phyloP scores from a whole-genome alignment of 768 basidiomycete genomes.

The Paxillus rubicundulus region DNA sequence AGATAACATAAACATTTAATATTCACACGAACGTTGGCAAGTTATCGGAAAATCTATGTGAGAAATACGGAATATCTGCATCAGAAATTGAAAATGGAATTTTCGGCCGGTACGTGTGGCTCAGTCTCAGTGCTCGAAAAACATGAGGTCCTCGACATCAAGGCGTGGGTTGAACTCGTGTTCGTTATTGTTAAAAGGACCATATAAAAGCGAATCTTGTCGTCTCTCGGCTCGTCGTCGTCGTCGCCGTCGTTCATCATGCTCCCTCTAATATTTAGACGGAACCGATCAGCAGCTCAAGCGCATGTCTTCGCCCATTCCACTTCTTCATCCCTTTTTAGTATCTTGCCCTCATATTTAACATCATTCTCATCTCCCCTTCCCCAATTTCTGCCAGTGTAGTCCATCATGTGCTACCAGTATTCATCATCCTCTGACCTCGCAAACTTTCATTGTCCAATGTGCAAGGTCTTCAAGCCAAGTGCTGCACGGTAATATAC shows the following conservation, averaged over 20 bases:
- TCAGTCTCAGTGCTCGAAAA: background rate
- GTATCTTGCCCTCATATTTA: constrained; percentile 22
- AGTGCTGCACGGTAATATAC: constrained; percentile 49
- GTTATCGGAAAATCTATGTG: constrained; percentile 3
- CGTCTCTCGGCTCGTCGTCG: background rate
- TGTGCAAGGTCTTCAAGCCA: constrained; percentile 81
- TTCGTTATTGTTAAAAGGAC: constrained; percentile 6
- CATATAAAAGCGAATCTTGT: constrained; percentile 5
- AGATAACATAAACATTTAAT: background rate
- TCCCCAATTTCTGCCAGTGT: constrained; percentile 14
- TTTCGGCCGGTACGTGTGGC: background rate
- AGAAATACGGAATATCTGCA: background rate
- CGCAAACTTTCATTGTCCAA: constrained; percentile 66
- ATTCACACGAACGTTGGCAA: constrained; percentile 4
- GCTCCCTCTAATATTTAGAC: constrained; percentile 27
- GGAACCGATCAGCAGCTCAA: constrained; percentile 41
- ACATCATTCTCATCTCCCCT: constrained; percentile 18
- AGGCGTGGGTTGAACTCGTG: constrained; percentile 7
- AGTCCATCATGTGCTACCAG: constrained; percentile 64
- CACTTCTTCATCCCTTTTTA: constrained; percentile 39
- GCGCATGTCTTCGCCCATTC: too few species aligned
- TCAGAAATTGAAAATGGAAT: background rate
- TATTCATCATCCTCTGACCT: constrained; percentile 66
- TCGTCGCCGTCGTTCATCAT: constrained; percentile 24
- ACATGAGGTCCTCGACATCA: constrained; percentile 12